Conservation (phyloP, 2,329 filamentous ascomycete species). For the Diaporthe sp. region DNA sequence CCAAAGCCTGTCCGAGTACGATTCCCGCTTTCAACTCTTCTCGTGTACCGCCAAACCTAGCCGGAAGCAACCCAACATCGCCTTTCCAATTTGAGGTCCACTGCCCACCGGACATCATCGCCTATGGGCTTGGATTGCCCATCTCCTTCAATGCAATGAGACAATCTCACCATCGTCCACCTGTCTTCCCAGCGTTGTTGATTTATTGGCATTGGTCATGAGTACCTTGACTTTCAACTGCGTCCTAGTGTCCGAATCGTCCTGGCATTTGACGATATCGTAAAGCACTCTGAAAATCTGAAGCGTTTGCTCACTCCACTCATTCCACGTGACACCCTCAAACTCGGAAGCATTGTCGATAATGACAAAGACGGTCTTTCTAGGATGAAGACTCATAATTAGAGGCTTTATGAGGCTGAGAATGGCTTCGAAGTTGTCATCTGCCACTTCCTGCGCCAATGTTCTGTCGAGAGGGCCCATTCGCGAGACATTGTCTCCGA, state of each 20-base stretch:
- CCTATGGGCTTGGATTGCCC: not conserved
- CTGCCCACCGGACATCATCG: too few species aligned
- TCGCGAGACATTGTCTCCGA: not conserved
- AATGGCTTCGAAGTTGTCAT: not conserved
- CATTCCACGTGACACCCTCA: not conserved
- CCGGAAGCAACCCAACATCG: too few species aligned
- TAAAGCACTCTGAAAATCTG: not conserved
- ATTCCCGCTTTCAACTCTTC: too few species aligned
- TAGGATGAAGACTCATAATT: not conserved
- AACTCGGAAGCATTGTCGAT: not conserved
- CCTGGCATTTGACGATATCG: not conserved
- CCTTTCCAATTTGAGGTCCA: too few species aligned
- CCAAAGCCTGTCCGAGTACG: too few species aligned
- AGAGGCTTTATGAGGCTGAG: not conserved
- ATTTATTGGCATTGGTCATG: not conserved
- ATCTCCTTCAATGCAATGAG: not conserved
- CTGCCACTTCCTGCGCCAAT: not conserved
- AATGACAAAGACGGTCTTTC: not conserved
- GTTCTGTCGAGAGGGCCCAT: not conserved
- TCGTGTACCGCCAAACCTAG: too few species aligned
- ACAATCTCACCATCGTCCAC: not conserved
- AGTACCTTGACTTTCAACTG: not conserved
- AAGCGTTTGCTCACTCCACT: not conserved
- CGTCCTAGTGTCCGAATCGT: not conserved
- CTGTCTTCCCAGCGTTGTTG: not conserved